Conservation (phyloP, 2,329 filamentous ascomycete species). For the Aspergillus puulaauensis region DNA sequence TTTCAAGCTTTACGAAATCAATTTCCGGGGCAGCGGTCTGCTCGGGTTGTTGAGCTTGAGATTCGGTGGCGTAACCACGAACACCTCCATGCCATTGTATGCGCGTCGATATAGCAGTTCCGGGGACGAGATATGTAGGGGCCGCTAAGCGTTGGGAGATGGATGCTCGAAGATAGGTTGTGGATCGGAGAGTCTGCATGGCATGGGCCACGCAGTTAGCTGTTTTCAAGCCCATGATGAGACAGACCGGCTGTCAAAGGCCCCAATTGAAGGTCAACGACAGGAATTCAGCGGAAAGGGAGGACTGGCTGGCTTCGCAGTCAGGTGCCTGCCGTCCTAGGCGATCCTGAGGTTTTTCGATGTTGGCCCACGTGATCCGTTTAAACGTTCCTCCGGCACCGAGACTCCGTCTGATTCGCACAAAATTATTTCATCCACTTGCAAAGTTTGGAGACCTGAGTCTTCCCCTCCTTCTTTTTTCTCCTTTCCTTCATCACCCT, state of each 20-base stretch:
- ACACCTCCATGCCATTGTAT: conserved; percentile 18
- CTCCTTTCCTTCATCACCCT: conserved; percentile 5
- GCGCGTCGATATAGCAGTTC: conserved; percentile 13
- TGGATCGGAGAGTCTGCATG: conserved; percentile 32
- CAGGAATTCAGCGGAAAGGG: neutral
- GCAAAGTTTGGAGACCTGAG: conserved; percentile 4
- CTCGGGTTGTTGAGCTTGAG: conserved; percentile 10
- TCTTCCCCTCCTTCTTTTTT: conserved; percentile 20
- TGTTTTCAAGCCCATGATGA: conserved; percentile 39
- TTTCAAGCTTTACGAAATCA: conserved; percentile 28
- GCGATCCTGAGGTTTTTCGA: conserved; percentile 26
- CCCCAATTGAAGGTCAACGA: conserved; percentile 6
- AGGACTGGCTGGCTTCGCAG: neutral
- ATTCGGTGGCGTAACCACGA: conserved; percentile 32
- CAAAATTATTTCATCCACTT: conserved; percentile 23
- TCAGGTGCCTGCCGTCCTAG: conserved; percentile 8
- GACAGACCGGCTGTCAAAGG: conserved; percentile 13
- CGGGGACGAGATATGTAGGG: conserved; percentile 16
- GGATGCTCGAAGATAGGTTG: conserved; percentile 39
- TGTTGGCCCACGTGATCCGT: conserved; percentile 24
- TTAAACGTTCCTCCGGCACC: conserved; percentile 27
- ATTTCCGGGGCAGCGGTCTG: conserved; percentile 32
- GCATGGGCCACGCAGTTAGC: conserved; percentile 36
- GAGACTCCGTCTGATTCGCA: conserved; percentile 26
- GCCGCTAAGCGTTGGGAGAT: conserved; percentile 37